Percentiles rank a stretch among this genome's conserved stretches.
Conservation (phyloP, 2,329 filamentous ascomycete genomes). For the Neospermospora avenae region DNA sequence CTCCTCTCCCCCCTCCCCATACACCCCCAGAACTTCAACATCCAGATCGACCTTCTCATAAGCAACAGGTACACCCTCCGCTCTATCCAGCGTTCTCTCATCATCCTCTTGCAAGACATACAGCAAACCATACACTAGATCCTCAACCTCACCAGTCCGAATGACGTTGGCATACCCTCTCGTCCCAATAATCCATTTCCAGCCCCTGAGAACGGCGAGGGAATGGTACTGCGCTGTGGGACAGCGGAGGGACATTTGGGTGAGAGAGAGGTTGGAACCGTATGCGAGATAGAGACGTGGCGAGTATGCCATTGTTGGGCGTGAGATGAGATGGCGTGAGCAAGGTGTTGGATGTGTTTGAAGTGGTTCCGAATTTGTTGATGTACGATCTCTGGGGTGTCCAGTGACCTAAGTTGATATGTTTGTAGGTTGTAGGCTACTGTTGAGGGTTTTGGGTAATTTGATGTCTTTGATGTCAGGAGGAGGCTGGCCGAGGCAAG, state of each 20-base stretch:
- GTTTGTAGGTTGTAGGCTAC: too few species aligned
- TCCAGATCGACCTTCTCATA: constrained; percentile 2
- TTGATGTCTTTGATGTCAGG: too few species aligned
- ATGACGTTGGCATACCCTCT: constrained; percentile 65
- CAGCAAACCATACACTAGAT: constrained; percentile 6
- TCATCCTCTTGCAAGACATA: background rate
- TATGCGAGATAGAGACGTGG: constrained; percentile 62
- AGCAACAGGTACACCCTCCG: constrained; percentile 1
- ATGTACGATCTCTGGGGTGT: too few species aligned
- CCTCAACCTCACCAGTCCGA: background rate
- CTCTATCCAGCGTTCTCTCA: constrained; percentile 3
- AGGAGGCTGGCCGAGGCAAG: too few species aligned
- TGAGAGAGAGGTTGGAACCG: constrained; percentile 64
- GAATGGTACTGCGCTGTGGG: constrained; percentile 44
- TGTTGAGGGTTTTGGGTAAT: too few species aligned
- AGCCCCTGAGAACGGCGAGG: constrained; percentile 53
- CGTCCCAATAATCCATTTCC: constrained; percentile 64
- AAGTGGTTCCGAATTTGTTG: too few species aligned
- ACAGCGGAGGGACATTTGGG: constrained; percentile 63
- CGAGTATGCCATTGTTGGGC: background rate
- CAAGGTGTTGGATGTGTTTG: too few species aligned
- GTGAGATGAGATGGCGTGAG: too few species aligned
- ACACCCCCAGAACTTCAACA: background rate
- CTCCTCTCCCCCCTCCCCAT: background rate
- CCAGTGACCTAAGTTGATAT: too few species aligned